Evolutionary conservation across 345 rosid genomes (phyloP).

Genomic region (Lagerstroemia speciosa): DNA sequence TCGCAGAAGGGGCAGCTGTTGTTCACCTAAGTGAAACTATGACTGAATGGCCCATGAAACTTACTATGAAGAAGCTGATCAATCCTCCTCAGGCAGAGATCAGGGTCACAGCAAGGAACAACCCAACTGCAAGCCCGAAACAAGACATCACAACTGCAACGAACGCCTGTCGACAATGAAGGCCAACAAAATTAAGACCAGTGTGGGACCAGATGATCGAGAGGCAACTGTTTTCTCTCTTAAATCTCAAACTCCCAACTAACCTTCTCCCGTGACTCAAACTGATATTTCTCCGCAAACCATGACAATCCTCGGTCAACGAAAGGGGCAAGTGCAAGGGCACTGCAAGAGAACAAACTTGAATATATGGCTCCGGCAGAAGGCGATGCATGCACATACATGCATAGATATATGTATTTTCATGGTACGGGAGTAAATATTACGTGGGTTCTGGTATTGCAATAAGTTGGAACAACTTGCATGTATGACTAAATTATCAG

Average conservation of each 20-base stretch:
- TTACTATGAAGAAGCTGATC: not conserved
- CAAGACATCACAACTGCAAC: constrained; percentile 56
- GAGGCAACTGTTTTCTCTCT: not conserved
- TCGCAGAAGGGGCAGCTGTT: no score
- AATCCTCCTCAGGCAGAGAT: constrained; percentile 38
- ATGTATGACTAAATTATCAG: not conserved
- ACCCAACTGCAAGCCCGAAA: constrained; percentile 58
- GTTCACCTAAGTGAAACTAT: no score
- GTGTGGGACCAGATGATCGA: not conserved
- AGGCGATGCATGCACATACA: no score
- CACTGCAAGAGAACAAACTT: constrained; percentile 34
- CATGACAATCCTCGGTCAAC: constrained; percentile 77
- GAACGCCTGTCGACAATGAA: constrained; percentile 48
- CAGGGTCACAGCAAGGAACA: constrained; percentile 58
- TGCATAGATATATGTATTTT: not conserved
- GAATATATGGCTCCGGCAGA: not conserved
- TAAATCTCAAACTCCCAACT: constrained; percentile 3
- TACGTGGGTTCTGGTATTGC: not conserved
- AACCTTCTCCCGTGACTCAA: constrained; percentile 70
- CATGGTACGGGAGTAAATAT: not conserved
- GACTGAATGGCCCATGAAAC: no score
- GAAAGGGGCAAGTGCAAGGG: constrained; percentile 85
- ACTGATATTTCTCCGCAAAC: constrained; percentile 63
- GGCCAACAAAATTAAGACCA: not conserved
- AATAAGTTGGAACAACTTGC: not conserved